phyloP scores from a whole-genome alignment of 2,329 filamentous ascomycete species.

The Nemania bipapillata region DNA sequence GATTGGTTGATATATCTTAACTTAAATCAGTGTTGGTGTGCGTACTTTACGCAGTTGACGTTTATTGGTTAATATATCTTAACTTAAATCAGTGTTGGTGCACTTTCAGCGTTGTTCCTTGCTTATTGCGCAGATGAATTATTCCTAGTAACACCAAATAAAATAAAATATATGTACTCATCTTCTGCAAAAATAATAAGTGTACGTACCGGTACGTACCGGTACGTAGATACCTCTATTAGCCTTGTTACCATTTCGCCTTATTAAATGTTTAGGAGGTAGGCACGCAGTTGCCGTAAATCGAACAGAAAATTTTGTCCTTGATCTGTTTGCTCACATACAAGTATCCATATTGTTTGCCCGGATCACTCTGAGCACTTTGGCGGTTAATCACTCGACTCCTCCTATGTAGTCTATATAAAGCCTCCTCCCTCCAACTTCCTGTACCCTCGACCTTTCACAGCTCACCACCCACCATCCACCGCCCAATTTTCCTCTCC shows the following conservation, averaged over 20 bases:
- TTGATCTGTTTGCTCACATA: not conserved
- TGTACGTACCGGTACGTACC: constrained; percentile 6
- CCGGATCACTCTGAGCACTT: not conserved
- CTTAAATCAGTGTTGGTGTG: too few relatives aligned
- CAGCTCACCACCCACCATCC: not conserved
- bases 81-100: too few relatives aligned
- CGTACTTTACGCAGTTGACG: too few relatives aligned
- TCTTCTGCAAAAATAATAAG: not conserved
- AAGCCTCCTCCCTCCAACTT: not conserved
- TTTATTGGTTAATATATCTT: too few relatives aligned
- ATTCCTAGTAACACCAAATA: too few relatives aligned
- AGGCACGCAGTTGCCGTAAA: not conserved
- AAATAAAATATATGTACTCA: not conserved
- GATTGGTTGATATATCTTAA: too few relatives aligned
- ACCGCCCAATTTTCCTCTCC: not conserved
- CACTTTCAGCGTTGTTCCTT: too few relatives aligned
- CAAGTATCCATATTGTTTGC: not conserved
- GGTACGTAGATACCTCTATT: not conserved
- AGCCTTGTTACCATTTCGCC: too few relatives aligned
- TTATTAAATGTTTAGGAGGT: not conserved
- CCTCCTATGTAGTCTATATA: not conserved
- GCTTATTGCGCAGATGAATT: too few relatives aligned
- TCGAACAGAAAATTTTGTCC: not conserved
- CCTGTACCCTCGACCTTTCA: not conserved
- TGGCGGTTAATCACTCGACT: not conserved